These are phyloP conservation scores for Pythium apleroticum DNA, from an alignment of 352 stramenopile genomes.

Conservation along the genomic window DNA sequence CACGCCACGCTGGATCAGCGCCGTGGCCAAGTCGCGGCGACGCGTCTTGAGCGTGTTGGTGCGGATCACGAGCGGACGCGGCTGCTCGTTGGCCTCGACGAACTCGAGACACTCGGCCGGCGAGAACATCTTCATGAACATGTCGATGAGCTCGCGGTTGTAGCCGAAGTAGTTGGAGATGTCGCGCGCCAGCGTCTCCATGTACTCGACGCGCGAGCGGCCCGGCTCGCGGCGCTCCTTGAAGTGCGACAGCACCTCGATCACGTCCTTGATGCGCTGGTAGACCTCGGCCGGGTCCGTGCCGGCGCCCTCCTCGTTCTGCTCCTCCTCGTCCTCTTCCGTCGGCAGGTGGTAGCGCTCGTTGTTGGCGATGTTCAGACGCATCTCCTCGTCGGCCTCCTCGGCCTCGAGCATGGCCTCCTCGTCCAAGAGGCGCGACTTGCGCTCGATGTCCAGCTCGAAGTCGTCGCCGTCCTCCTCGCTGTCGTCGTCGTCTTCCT, in stretches of 20 bases:
- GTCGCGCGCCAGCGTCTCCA: slow-evolving; percentile 92
- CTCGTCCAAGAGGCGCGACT: slow-evolving; percentile 78
- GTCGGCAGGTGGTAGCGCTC: slow-evolving; percentile 80
- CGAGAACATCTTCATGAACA: slow-evolving; percentile 97
- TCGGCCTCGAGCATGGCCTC: slow-evolving; percentile 64
- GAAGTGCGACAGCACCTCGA: slow-evolving; percentile 95
- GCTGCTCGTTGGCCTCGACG: slow-evolving; percentile 97
- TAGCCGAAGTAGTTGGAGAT: slow-evolving; percentile 98
- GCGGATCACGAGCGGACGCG: slow-evolving; percentile 97
- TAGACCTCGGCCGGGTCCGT: slow-evolving; percentile 87
- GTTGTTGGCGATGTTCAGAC: slow-evolving; percentile 85
- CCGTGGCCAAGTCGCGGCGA: slow-evolving; percentile 97
- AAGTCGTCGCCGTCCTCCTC: slow-evolving; percentile 52
- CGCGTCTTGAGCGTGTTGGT: slow-evolving; percentile 99
- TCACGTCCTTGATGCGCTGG: slow-evolving; percentile 93
- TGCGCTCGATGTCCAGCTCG: slow-evolving; percentile 87
- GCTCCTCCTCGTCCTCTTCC: slow-evolving; percentile 71
- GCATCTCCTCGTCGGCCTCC: slow-evolving; percentile 85
- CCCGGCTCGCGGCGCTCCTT: slow-evolving; percentile 92
- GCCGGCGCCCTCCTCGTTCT: slow-evolving; percentile 51
- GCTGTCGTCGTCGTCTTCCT: slow-evolving; percentile 49
- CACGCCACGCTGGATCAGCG: slow-evolving; percentile 98
- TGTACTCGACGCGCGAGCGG: slow-evolving; percentile 94
- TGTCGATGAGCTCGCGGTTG: slow-evolving; percentile 97
- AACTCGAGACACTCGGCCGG: slow-evolving; percentile 98